phyloP scores from a whole-genome alignment of 129 eudicot species.

The Flaveria trinervia region DNA sequence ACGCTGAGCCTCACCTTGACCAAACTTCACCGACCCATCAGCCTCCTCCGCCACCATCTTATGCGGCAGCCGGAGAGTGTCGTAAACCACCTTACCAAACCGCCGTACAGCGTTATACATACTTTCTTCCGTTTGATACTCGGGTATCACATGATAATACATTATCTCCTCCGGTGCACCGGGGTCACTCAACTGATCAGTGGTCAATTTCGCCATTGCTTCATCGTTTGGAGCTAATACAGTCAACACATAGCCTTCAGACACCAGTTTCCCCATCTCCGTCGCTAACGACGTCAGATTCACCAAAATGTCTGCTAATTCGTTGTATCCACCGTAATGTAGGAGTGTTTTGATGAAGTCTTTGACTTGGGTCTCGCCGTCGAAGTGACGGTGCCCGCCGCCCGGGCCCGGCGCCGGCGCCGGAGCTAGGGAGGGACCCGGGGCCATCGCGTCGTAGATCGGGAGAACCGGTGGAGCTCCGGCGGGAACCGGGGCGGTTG shows the following conservation, averaged over 20 bases:
- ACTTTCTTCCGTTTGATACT: slow-evolving; percentile 17
- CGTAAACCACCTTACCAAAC: slow-evolving; percentile 19
- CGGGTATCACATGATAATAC: background rate
- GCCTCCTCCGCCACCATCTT: slow-evolving; percentile 16
- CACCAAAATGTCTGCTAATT: slow-evolving; percentile 75
- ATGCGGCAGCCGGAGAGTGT: slow-evolving; percentile 6
- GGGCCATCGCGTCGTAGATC: slow-evolving; percentile 14
- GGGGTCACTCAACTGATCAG: slow-evolving; percentile 32
- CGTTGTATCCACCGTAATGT: slow-evolving; percentile 90
- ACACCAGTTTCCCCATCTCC: slow-evolving; percentile 33
- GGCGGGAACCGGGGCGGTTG: background rate
- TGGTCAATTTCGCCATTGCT: slow-evolving; percentile 30
- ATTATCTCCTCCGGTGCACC: slow-evolving; percentile 32
- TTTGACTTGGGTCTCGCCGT: slow-evolving; percentile 46
- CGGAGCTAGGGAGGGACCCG: slow-evolving; percentile 21
- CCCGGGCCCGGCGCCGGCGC: slow-evolving; percentile 98
- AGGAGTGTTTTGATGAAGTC: slow-evolving; percentile 38
- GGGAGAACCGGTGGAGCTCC: slow-evolving; percentile 16
- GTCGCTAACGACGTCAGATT: slow-evolving; percentile 74
- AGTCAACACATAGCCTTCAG: slow-evolving; percentile 51
- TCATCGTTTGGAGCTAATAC: slow-evolving; percentile 52
- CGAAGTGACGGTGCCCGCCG: slow-evolving; percentile 64
- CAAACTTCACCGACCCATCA: slow-evolving; percentile 23
- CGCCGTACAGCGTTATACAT: slow-evolving; percentile 32
- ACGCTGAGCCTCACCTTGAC: slow-evolving; percentile 32